phyloP scores from a whole-genome alignment of 352 stramenopile genomes.

The Phytopythium litorale region DNA sequence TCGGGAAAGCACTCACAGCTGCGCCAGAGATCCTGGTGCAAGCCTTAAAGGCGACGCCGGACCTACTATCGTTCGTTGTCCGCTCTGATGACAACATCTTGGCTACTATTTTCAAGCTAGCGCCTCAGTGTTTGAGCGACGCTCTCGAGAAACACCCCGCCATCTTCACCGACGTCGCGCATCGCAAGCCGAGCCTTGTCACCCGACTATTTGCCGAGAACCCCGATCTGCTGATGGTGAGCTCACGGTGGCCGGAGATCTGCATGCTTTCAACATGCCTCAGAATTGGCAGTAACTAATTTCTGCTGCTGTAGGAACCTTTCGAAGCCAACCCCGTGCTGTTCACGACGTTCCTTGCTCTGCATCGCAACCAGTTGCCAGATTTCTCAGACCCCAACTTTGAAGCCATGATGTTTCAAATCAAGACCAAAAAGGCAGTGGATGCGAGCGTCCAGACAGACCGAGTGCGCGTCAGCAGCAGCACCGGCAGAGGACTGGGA shows the following conservation, averaged over 20 bases:
- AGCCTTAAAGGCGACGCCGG: constrained; percentile 45
- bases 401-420: constrained; percentile 44
- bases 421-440: constrained; percentile 38
- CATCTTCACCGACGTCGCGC: constrained; percentile 64
- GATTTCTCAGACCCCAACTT: constrained; percentile 56
- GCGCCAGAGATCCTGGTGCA: constrained; percentile 42
- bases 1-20: constrained; percentile 39
- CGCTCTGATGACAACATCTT: constrained; percentile 46
- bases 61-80: constrained; percentile 42
- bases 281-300: neutral
- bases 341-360: constrained; percentile 61
- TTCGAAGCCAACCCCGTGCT: constrained; percentile 67
- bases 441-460: constrained; percentile 36
- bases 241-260: neutral
- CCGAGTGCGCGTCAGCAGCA: neutral
- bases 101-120: constrained; percentile 38
- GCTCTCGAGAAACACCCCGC: constrained; percentile 61
- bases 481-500: neutral
- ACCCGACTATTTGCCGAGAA: constrained; percentile 56
- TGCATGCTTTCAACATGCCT: neutral
- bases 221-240: constrained; percentile 63
- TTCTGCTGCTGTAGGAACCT: constrained; percentile 33
- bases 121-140: constrained; percentile 55
- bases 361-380: constrained; percentile 52
- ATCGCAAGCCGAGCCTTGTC: constrained; percentile 58